Percentiles rank a stretch among this genome's conserved stretches.
Evolutionary conservation across 768 basidiomycete genomes (phyloP).

Genomic region (Termitomyces sp.): DNA sequence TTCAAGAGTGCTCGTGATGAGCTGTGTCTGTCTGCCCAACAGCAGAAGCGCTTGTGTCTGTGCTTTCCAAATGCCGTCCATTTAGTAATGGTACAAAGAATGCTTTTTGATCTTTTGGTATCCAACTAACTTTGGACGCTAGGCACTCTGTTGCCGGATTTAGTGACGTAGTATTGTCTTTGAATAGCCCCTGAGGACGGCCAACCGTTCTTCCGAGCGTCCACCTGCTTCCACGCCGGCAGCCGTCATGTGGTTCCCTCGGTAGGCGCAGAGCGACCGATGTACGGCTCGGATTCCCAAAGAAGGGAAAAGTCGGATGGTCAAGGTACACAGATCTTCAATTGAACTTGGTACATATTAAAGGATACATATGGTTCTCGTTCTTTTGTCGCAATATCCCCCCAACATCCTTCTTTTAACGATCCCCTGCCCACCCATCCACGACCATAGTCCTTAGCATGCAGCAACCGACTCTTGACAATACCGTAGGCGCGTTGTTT

Average conservation of each 20-base stretch:
- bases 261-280: background rate
- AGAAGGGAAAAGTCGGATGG: background rate
- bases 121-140: background rate
- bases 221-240: background rate
- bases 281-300: background rate
- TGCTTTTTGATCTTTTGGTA: background rate
- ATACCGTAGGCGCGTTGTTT: conserved; percentile 34
- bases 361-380: background rate
- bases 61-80: background rate
- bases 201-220: background rate
- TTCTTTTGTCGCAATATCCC: conserved; percentile 2
- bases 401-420: background rate
- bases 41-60: background rate
- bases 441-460: conserved; percentile 19
- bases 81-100: too few relatives aligned
- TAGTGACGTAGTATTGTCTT: background rate
- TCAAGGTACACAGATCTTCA: conserved; percentile 3
- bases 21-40: background rate
- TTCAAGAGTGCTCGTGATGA: too few relatives aligned
- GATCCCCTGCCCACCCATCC: background rate
- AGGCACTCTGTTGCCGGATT: background rate
- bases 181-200: background rate
- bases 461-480: conserved; percentile 27
- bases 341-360: background rate
- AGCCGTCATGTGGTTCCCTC: background rate